A percentile compares a stretch with the other conserved stretches of the same genome.
Conservation (phyloP, 163 green algal genomes). For the Chloroidium sp. region DNA sequence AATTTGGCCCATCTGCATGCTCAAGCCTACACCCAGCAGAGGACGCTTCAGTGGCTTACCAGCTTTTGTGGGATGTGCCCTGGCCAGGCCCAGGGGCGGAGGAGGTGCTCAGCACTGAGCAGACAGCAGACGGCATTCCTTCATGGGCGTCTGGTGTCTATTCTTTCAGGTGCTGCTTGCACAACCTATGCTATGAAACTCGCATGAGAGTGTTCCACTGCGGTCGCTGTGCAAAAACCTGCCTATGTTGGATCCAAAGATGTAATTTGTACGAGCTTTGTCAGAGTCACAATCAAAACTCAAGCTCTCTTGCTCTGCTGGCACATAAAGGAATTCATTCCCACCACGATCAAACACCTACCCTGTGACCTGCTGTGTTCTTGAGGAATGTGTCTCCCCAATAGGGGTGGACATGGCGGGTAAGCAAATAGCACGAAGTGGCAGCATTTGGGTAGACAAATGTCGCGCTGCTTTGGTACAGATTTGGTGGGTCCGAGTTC, state of each 20-base stretch:
- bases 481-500: conserved; percentile 2
- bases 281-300: neutral
- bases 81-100: neutral
- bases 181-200: too few species aligned
- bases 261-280: too few species aligned
- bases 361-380: neutral
- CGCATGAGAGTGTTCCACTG: too few species aligned
- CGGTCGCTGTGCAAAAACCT: too few species aligned
- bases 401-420: neutral
- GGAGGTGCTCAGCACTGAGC: neutral
- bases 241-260: too few species aligned
- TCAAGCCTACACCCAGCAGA: neutral
- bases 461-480: neutral
- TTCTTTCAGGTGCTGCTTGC: neutral
- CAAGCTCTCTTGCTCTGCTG: neutral
- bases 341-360: neutral
- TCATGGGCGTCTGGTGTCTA: neutral
- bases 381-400: neutral
- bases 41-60: neutral
- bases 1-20: conserved; percentile 5
- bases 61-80: neutral
- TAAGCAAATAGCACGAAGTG: neutral
- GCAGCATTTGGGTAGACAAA: neutral
- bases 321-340: neutral
- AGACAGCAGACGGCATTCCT: neutral